These are phyloP conservation scores for Lepidium sativum DNA, from an alignment of 345 rosid genomes.

Conservation along the genomic window DNA sequence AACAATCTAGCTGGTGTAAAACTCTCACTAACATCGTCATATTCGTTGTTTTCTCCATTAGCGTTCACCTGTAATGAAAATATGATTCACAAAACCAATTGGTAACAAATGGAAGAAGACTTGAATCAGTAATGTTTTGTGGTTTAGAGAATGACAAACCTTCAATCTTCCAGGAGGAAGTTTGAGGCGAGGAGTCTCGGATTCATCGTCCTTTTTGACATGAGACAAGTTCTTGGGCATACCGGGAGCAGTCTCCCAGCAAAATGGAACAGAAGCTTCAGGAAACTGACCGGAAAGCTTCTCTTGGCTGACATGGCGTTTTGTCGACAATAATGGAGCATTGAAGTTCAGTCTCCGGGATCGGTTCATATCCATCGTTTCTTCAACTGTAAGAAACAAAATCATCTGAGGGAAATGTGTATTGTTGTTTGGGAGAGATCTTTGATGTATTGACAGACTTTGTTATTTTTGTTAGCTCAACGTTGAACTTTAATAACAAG, in stretches of 20 bases:
- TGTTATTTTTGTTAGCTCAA: background rate
- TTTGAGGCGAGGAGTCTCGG: conserved; percentile 53
- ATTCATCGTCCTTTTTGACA: conserved; percentile 19
- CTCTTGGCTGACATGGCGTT: conserved; percentile 34
- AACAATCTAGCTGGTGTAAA: conserved; percentile 28
- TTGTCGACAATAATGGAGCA: conserved; percentile 63
- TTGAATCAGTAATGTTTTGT: background rate
- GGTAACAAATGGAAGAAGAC: background rate
- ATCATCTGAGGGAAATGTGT: background rate
- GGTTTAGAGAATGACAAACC: conserved; percentile 19
- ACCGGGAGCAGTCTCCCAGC: conserved; percentile 86
- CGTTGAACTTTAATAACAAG: conserved; percentile 24
- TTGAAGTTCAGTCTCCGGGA: conserved; percentile 58
- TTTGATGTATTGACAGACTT: conserved; percentile 7
- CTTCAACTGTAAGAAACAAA: conserved; percentile 19
- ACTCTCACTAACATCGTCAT: conserved; percentile 18
- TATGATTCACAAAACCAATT: background rate
- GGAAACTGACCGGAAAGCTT: conserved; percentile 15
- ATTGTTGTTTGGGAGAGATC: background rate
- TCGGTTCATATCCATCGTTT: conserved; percentile 27
- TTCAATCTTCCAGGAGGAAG: conserved; percentile 54
- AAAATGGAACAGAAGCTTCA: conserved; percentile 53
- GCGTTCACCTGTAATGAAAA: conserved; percentile 20
- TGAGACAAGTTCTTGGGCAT: conserved; percentile 41
- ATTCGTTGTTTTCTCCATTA: conserved; percentile 28